phyloP scores from a whole-genome alignment of 179 eudicot genomes.

The Actinidia arguta region DNA sequence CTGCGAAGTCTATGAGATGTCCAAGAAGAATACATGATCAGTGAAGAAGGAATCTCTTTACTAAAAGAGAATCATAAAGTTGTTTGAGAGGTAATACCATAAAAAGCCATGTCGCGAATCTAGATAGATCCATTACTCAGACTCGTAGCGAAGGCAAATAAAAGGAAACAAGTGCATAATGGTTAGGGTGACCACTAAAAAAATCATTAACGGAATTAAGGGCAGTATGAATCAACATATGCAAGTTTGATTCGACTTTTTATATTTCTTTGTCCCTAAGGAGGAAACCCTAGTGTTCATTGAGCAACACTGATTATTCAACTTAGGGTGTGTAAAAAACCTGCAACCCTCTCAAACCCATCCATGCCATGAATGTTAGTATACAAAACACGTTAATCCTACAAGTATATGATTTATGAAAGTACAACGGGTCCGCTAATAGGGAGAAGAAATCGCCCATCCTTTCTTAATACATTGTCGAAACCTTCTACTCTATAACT shows the following conservation, averaged over 20 bases:
- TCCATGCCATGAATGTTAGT: background rate
- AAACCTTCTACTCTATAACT: no score
- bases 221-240: background rate
- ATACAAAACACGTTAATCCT: no score
- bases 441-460: background rate
- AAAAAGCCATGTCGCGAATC: background rate
- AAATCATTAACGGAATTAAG: background rate
- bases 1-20: slow-evolving; percentile 51
- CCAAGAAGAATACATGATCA: slow-evolving; percentile 25
- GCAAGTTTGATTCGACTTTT: background rate
- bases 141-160: background rate
- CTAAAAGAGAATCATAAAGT: background rate
- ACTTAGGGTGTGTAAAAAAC: no score
- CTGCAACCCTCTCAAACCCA: background rate
- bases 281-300: no score
- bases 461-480: background rate
- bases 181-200: background rate
- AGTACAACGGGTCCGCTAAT: background rate
- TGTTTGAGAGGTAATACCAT: background rate
- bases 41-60: slow-evolving; percentile 26
- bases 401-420: background rate
- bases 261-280: no score
- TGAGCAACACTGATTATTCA: no score
- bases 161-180: background rate
- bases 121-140: no score